Evolutionary conservation across 306 rosid genomes (phyloP).

Genomic region (Trifolium pratense): DNA sequence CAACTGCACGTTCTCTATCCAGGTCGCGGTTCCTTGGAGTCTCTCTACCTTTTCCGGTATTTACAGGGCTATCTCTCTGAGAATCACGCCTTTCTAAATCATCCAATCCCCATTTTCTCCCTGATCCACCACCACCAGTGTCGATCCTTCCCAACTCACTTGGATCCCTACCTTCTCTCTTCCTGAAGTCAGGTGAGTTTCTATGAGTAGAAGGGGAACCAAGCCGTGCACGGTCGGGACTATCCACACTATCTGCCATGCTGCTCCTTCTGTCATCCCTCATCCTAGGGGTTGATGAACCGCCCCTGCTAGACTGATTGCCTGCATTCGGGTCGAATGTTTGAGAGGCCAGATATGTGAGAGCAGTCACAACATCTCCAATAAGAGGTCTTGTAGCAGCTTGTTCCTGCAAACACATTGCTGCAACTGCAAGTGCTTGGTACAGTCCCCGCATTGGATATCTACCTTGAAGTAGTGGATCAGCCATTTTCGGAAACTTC

Average conservation of each 20-base stretch:
- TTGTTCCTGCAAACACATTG: constrained; percentile 97
- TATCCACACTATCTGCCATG: constrained; percentile 72
- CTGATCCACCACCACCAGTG: constrained; percentile 78
- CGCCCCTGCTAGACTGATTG: constrained; percentile 63
- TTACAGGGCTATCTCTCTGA: constrained; percentile 80
- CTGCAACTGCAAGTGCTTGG: constrained; percentile 98
- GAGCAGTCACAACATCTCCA: constrained; percentile 96
- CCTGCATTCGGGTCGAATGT: constrained; percentile 75
- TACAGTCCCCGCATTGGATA: constrained; percentile 94
- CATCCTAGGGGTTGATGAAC: constrained; percentile 82
- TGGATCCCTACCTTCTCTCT: constrained; percentile 69
- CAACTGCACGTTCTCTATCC: constrained; percentile 93
- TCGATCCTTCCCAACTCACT: constrained; percentile 61
- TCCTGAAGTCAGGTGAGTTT: constrained; percentile 84
- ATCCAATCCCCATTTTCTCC: constrained; percentile 82
- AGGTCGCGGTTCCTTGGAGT: constrained; percentile 86
- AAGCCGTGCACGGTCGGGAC: constrained; percentile 71
- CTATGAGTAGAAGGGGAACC: constrained; percentile 78
- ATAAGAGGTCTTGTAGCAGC: constrained; percentile 96
- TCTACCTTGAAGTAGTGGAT: constrained; percentile 86
- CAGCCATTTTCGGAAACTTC: constrained; percentile 96
- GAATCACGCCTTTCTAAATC: constrained; percentile 74
- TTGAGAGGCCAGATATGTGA: constrained; percentile 91
- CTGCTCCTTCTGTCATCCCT: constrained; percentile 72
- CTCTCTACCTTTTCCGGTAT: constrained; percentile 80